phyloP scores from a whole-genome alignment of 139 green algal species.

The Mesotaenium endlicherianum region DNA sequence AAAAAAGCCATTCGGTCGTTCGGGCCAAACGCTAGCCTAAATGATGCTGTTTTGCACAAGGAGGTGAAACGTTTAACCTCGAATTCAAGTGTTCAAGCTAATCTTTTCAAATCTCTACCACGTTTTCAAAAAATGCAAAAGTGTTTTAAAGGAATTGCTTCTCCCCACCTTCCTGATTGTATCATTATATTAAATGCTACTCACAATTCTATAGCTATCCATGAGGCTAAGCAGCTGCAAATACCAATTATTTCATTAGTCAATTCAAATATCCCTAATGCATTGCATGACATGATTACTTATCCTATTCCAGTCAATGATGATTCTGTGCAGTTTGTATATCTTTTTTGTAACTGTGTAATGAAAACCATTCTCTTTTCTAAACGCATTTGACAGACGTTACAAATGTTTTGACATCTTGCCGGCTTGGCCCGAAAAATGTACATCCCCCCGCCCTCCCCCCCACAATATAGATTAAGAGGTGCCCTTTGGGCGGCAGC shows the following conservation, averaged over 20 bases:
- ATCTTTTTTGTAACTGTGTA: conserved; percentile 34
- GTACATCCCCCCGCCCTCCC: no score
- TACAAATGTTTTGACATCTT: no score
- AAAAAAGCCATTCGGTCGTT: not conserved
- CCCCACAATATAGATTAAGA: no score
- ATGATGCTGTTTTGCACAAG: not conserved
- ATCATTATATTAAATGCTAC: conserved; percentile 31
- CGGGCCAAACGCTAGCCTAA: not conserved
- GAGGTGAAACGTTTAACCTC: not conserved
- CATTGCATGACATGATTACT: conserved; percentile 19
- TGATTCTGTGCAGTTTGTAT: conserved; percentile 25
- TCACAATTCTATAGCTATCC: conserved; percentile 30
- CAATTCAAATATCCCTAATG: conserved; percentile 20
- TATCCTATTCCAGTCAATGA: conserved; percentile 29
- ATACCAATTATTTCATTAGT: conserved; percentile 40
- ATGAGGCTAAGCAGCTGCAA: conserved; percentile 18
- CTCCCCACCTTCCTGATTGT: conserved; percentile 22
- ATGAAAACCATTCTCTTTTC: conserved; percentile 21
- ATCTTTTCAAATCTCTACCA: conserved; percentile 5
- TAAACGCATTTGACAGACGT: not conserved
- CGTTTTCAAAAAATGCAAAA: conserved; percentile 34
- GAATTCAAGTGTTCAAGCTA: not conserved
- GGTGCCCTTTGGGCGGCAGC: no score
- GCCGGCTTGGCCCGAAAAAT: no score
- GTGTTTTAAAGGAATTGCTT: conserved; percentile 18